Conservation (phyloP, 495 filamentous ascomycete genomes). For the Talaromyces liani region DNA sequence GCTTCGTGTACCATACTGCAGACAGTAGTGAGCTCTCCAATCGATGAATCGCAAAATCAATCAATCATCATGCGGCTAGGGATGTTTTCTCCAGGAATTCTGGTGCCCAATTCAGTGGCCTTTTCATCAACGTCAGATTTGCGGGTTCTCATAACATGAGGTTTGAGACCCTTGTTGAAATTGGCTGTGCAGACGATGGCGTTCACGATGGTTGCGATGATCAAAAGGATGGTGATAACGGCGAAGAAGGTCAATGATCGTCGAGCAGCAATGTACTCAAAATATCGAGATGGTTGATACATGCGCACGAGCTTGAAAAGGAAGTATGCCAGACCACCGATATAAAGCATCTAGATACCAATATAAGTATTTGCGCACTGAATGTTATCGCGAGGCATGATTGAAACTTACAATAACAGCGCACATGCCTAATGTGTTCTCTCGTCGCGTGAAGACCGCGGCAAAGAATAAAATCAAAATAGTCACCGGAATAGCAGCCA, state of each 20-base stretch:
- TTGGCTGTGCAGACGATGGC: conserved; percentile 81
- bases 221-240: conserved; percentile 80
- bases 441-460: conserved; percentile 74
- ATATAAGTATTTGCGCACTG: not conserved
- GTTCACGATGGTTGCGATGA: conserved; percentile 83
- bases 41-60: conserved; percentile 27
- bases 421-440: conserved; percentile 71
- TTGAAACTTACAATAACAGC: conserved; percentile 56
- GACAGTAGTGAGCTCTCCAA: not conserved
- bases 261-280: conserved; percentile 63
- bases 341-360: conserved; percentile 58
- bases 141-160: conserved; percentile 66
- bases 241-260: conserved; percentile 86
- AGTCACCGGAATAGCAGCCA: conserved; percentile 83
- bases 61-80: conserved; percentile 87
- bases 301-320: conserved; percentile 97
- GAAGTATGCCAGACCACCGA: conserved; percentile 90
- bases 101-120: conserved; percentile 61
- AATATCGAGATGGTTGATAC: conserved; percentile 53
- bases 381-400: not conserved
- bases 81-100: conserved; percentile 29
- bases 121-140: conserved; percentile 59
- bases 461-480: conserved; percentile 79
- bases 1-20: not conserved
- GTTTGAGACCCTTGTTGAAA: conserved; percentile 86